phyloP scores from a whole-genome alignment of 2,329 filamentous ascomycete species.

The Bertia moriformis region DNA sequence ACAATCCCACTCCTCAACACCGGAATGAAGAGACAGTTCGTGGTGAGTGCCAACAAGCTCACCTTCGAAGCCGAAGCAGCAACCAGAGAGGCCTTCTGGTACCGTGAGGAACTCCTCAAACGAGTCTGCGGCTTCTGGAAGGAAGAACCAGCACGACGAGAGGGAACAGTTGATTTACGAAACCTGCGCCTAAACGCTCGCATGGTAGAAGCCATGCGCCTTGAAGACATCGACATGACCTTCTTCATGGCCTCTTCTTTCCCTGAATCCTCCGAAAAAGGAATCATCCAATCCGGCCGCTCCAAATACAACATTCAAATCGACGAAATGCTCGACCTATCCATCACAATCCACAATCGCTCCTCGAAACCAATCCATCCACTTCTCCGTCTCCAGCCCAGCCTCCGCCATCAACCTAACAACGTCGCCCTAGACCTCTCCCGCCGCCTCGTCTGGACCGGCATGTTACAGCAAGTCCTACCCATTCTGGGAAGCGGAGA shows the following conservation, averaged over 20 bases:
- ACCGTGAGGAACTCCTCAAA: slow-evolving; percentile 36
- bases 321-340: slow-evolving; percentile 32
- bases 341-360: slow-evolving; percentile 31
- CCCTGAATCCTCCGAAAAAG: slow-evolving; percentile 3
- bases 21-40: slow-evolving; percentile 39
- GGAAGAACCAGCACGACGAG: slow-evolving; percentile 26
- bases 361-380: slow-evolving; percentile 30
- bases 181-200: slow-evolving; percentile 30
- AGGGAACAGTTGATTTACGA: slow-evolving; percentile 28
- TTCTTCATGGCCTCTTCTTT: slow-evolving; percentile 19
- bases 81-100: slow-evolving; percentile 43
- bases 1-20: slow-evolving; percentile 36
- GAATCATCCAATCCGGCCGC: slow-evolving; percentile 19
- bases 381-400: slow-evolving; percentile 36
- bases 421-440: slow-evolving; percentile 37
- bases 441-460: slow-evolving; percentile 36
- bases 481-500: slow-evolving; percentile 27
- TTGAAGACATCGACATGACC: slow-evolving; percentile 30
- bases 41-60: slow-evolving; percentile 35
- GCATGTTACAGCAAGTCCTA: slow-evolving; percentile 34
- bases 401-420: slow-evolving; percentile 33
- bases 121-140: slow-evolving; percentile 33
- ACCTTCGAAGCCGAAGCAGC: slow-evolving; percentile 35
- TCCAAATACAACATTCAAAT: slow-evolving; percentile 27
- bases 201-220: slow-evolving; percentile 37